phyloP scores from a whole-genome alignment of 2,329 filamentous ascomycete genomes.

The Microsporum canis region DNA sequence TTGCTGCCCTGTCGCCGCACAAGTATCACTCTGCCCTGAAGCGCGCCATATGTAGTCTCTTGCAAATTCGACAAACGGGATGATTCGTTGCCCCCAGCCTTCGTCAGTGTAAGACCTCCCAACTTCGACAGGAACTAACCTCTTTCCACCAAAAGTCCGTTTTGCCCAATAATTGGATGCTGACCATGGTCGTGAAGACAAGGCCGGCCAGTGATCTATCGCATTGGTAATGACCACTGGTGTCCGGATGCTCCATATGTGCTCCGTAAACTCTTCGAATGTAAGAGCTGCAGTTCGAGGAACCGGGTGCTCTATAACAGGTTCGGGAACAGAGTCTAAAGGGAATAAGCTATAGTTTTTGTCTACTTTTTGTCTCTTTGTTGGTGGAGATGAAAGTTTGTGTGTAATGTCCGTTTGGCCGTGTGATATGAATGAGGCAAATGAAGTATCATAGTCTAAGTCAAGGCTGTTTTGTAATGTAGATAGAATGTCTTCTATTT shows the following conservation, averaged over 20 bases:
- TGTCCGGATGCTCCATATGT: constrained; percentile 40
- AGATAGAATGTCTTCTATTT: constrained; percentile 30
- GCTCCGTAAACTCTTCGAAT: constrained; percentile 50
- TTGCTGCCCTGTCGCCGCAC: neutral
- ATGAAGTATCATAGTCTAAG: constrained; percentile 9
- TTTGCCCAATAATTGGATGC: constrained; percentile 62
- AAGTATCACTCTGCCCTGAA: constrained; percentile 3
- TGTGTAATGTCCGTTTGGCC: neutral
- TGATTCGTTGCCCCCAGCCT: constrained; percentile 71
- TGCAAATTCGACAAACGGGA: constrained; percentile 64
- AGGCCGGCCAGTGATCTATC: constrained; percentile 64
- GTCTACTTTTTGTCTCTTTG: constrained; percentile 3
- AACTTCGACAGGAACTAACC: constrained; percentile 76
- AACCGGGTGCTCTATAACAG: constrained; percentile 27
- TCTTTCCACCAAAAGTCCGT: constrained; percentile 60
- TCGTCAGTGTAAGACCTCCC: constrained; percentile 79
- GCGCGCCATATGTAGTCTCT: constrained; percentile 43
- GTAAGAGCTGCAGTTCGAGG: constrained; percentile 37
- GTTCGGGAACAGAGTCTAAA: constrained; percentile 23
- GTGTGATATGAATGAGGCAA: neutral
- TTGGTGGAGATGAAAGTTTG: too few species aligned
- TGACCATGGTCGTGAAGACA: constrained; percentile 57
- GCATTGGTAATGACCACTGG: constrained; percentile 61
- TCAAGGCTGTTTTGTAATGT: constrained; percentile 20
- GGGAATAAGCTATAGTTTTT: constrained; percentile 22